Conservation (phyloP, 192 early-diverging fungal genomes). For the Rhizoclosmatium sp. region DNA sequence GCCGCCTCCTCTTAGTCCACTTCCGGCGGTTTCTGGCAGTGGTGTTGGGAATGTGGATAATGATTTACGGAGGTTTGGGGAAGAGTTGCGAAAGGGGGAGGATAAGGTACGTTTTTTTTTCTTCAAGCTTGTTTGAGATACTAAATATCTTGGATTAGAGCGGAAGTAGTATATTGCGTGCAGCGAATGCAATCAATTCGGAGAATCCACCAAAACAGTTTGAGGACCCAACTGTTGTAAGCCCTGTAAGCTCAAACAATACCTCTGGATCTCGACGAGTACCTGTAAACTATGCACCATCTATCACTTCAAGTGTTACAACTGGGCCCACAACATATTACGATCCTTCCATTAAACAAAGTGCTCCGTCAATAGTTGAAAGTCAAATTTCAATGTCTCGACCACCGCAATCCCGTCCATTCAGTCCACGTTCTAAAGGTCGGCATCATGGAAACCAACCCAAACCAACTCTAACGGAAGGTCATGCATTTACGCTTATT, state of each 20-base stretch:
- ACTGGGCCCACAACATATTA: constrained; percentile 33
- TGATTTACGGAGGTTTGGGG: background rate
- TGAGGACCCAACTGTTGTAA: background rate
- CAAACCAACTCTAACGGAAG: constrained; percentile 25
- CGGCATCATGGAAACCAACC: too few species aligned
- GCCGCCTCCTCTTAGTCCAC: background rate
- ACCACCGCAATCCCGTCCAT: background rate
- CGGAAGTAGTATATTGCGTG: background rate
- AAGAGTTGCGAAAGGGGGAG: background rate
- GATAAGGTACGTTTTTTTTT: background rate
- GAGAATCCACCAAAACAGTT: background rate
- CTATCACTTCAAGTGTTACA: constrained; percentile 24
- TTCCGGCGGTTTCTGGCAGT: background rate
- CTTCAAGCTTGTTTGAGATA: background rate
- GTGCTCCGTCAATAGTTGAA: background rate
- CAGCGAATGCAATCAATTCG: background rate
- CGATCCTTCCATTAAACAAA: constrained; percentile 9
- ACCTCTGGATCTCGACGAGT: background rate
- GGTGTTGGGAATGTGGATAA: background rate
- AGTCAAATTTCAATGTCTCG: background rate
- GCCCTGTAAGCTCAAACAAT: background rate
- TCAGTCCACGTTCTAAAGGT: too few species aligned
- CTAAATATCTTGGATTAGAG: background rate
- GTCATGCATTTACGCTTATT: constrained; percentile 31
- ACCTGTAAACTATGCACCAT: constrained; percentile 19